Conservation (phyloP, 2,329 filamentous ascomycete species). For the Penicillium frequentans region DNA sequence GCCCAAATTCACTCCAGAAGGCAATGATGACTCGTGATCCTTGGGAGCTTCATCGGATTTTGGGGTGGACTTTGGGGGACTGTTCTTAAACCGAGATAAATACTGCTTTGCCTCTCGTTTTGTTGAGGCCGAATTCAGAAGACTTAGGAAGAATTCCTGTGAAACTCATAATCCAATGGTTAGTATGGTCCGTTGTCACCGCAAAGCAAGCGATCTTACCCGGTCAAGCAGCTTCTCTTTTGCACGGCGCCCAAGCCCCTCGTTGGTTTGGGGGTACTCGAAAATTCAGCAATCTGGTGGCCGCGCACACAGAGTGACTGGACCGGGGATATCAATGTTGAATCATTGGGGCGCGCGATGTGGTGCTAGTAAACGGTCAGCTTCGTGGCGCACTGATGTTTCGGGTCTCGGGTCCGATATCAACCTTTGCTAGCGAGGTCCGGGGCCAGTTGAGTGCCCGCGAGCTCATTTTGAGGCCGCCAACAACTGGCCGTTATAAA, state of each 20-base stretch:
- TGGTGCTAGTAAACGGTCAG: conserved; percentile 21
- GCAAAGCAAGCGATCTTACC: conserved; percentile 20
- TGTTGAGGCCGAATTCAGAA: conserved; percentile 84
- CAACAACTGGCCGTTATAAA: conserved; percentile 5
- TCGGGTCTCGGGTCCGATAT: neutral
- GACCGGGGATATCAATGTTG: conserved; percentile 7
- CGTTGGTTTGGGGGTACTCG: conserved; percentile 26
- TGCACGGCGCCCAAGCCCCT: conserved; percentile 39
- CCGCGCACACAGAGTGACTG: conserved; percentile 19
- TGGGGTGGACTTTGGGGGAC: conserved; percentile 35
- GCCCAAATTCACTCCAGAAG: conserved; percentile 60
- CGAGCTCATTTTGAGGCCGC: conserved; percentile 34
- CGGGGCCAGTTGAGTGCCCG: conserved; percentile 33
- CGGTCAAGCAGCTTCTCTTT: conserved; percentile 47
- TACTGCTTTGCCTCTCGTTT: conserved; percentile 92
- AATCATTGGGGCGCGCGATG: conserved; percentile 17
- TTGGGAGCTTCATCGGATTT: conserved; percentile 30
- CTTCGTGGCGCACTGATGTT: neutral
- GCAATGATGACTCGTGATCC: conserved; percentile 12
- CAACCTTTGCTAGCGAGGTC: conserved; percentile 31
- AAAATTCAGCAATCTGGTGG: conserved; percentile 33
- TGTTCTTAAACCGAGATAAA: conserved; percentile 74
- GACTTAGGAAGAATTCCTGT: conserved; percentile 80
- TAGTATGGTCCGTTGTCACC: neutral
- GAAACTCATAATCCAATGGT: neutral